phyloP scores from a whole-genome alignment of 2,329 filamentous ascomycete genomes.

The Epichloe sibirici region DNA sequence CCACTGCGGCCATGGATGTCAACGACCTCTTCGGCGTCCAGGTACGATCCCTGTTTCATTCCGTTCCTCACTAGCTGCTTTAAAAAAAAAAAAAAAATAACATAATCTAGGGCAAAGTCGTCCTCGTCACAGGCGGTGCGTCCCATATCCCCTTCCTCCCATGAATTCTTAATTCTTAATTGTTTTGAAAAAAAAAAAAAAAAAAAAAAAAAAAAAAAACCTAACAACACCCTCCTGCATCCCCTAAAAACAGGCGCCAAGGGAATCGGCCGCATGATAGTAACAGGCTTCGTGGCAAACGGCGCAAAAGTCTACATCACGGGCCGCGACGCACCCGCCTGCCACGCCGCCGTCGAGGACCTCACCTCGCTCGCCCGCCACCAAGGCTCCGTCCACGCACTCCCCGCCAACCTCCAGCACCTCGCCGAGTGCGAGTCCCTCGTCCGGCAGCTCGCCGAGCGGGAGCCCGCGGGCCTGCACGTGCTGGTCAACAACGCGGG shows the following conservation, averaged over 20 bases:
- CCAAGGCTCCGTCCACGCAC: slow-evolving; percentile 39
- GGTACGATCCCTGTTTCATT: slow-evolving; percentile 22
- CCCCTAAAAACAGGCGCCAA: slow-evolving; percentile 30
- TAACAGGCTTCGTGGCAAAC: slow-evolving; percentile 51
- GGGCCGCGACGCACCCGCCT: slow-evolving; percentile 48
- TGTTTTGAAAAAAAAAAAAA: too few species aligned
- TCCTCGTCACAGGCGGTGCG: slow-evolving; percentile 41
- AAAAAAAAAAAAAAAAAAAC: too few species aligned
- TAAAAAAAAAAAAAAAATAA: background rate
- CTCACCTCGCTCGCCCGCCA: slow-evolving; percentile 35
- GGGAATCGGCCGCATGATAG: slow-evolving; percentile 57
- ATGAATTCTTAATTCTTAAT: too few species aligned
- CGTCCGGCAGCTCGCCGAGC: slow-evolving; percentile 35
- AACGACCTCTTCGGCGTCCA: slow-evolving; percentile 46
- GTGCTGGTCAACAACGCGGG: slow-evolving; percentile 56
- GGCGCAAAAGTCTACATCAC: slow-evolving; percentile 54
- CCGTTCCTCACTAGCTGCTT: too few species aligned
- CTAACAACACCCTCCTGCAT: too few species aligned
- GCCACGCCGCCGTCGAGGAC: slow-evolving; percentile 41
- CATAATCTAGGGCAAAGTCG: slow-evolving; percentile 38
- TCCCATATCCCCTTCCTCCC: too few species aligned
- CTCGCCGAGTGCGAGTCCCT: slow-evolving; percentile 42
- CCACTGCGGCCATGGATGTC: slow-evolving; percentile 34
- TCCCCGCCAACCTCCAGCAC: slow-evolving; percentile 53
- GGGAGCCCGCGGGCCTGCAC: slow-evolving; percentile 39